phyloP scores from a whole-genome alignment of 2,329 filamentous ascomycete genomes.

The Lachnellula hyalina region DNA sequence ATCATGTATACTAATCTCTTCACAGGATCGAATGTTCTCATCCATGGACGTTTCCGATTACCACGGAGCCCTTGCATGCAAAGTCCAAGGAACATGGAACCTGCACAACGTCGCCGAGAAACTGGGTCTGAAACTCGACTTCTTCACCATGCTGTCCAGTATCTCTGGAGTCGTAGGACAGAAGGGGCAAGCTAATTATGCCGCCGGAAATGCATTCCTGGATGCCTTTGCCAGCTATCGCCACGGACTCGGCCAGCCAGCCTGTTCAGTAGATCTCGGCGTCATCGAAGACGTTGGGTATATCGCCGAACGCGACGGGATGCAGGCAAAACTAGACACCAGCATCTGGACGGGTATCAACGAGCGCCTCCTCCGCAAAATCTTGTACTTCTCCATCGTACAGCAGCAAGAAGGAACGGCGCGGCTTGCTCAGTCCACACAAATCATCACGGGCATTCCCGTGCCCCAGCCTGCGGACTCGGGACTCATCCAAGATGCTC shows the following conservation, averaged over 20 bases:
- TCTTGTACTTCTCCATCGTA: conserved; percentile 28
- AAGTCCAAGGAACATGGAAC: conserved; percentile 21
- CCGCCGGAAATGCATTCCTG: conserved; percentile 44
- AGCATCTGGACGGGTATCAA: conserved; percentile 25
- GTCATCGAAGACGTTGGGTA: conserved; percentile 40
- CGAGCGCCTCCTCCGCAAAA: conserved; percentile 29
- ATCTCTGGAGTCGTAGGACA: conserved; percentile 33
- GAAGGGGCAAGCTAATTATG: conserved; percentile 41
- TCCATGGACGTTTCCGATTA: conserved; percentile 14
- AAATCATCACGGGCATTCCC: conserved; percentile 28
- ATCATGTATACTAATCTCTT: not conserved
- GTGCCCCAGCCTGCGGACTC: conserved; percentile 26
- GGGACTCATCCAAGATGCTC: conserved; percentile 22
- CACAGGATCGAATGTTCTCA: conserved; percentile 10
- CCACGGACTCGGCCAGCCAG: conserved; percentile 35
- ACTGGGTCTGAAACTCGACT: conserved; percentile 32
- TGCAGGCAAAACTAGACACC: conserved; percentile 15
- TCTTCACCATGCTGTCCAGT: conserved; percentile 37
- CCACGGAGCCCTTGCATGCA: conserved; percentile 4
- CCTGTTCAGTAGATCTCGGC: conserved; percentile 47
- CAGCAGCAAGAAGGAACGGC: conserved; percentile 21
- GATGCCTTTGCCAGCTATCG: conserved; percentile 38
- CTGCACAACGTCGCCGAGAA: conserved; percentile 10
- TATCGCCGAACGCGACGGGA: conserved; percentile 7
- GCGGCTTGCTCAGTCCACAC: conserved; percentile 15